Percentiles rank a stretch among this genome's conserved stretches.
These are phyloP conservation scores for Xeromyces bisporus DNA, from an alignment of 495 filamentous ascomycete genomes.

Conservation along the genomic window DNA sequence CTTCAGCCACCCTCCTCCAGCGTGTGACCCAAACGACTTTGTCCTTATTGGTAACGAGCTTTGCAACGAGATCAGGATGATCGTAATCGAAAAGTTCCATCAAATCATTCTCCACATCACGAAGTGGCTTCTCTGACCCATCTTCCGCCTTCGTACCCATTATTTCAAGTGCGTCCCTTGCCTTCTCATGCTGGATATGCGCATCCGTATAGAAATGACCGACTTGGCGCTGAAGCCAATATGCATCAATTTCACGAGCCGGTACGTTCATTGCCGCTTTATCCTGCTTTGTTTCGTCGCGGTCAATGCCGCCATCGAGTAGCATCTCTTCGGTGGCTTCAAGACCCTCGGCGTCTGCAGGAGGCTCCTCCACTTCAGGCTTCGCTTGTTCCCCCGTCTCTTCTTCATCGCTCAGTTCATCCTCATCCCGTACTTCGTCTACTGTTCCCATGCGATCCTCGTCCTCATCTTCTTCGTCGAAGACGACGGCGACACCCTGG, in stretches of 20 bases:
- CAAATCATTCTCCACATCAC: constrained; percentile 93
- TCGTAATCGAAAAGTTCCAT: constrained; percentile 98
- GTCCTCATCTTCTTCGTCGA: constrained; percentile 85
- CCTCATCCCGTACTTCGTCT: constrained; percentile 68
- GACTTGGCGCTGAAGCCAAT: constrained; percentile 91
- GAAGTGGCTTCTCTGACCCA: constrained; percentile 60
- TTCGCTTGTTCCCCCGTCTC: constrained; percentile 35
- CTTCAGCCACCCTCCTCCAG: constrained; percentile 68
- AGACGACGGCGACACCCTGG: constrained; percentile 93
- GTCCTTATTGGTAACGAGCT: constrained; percentile 77
- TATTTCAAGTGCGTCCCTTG: constrained; percentile 60
- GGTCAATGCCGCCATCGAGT: constrained; percentile 43
- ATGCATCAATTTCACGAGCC: constrained; percentile 85
- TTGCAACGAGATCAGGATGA: constrained; percentile 81
- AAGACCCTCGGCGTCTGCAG: constrained; percentile 28
- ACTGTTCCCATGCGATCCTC: constrained; percentile 59
- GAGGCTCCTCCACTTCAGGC: constrained; percentile 26
- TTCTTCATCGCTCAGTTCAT: constrained; percentile 54
- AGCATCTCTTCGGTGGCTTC: constrained; percentile 56
- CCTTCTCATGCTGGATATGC: constrained; percentile 80
- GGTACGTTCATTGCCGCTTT: constrained; percentile 41
- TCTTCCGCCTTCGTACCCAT: constrained; percentile 62
- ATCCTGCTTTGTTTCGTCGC: constrained; percentile 30
- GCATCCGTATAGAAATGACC: constrained; percentile 75
- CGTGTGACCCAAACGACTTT: constrained; percentile 92